Conservation (phyloP, 2,329 filamentous ascomycete species). For the Domatiomyces catenatus region DNA sequence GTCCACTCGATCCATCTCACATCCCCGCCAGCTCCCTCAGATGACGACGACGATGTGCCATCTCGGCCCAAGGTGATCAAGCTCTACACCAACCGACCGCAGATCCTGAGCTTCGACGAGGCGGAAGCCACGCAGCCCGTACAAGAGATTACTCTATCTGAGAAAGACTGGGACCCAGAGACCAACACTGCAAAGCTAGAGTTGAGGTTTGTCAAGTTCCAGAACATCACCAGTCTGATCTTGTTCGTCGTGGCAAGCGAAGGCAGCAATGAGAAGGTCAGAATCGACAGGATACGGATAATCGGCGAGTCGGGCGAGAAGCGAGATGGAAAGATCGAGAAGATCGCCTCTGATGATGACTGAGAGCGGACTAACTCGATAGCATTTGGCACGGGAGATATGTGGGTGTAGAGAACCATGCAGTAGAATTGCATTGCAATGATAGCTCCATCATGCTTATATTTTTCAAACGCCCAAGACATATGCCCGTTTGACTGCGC, state of each 20-base stretch:
- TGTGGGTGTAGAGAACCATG: neutral
- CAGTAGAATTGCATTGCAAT: conserved; percentile 1
- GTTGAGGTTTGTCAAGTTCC: conserved; percentile 91
- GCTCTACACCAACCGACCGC: conserved; percentile 73
- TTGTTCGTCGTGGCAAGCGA: conserved; percentile 81
- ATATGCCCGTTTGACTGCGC: neutral
- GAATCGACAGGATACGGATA: conserved; percentile 47
- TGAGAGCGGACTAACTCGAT: neutral
- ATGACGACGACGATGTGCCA: conserved; percentile 54
- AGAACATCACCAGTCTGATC: conserved; percentile 74
- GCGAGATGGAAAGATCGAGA: conserved; percentile 85
- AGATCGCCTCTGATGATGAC: conserved; percentile 57
- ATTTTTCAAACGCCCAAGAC: no score
- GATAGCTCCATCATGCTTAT: neutral
- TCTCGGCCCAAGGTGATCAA: conserved; percentile 72
- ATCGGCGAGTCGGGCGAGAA: conserved; percentile 86
- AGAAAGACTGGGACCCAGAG: conserved; percentile 61
- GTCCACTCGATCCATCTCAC: conserved; percentile 79
- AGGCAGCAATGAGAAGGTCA: conserved; percentile 66
- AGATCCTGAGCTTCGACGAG: conserved; percentile 89
- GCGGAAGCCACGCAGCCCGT: conserved; percentile 72
- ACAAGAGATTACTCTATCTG: conserved; percentile 59
- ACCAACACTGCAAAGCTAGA: conserved; percentile 57
- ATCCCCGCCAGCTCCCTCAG: conserved; percentile 47
- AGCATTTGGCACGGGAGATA: neutral